These are phyloP conservation scores for Puccinia horiana DNA, from an alignment of 1,284 basidiomycete genomes.

Conservation along the genomic window DNA sequence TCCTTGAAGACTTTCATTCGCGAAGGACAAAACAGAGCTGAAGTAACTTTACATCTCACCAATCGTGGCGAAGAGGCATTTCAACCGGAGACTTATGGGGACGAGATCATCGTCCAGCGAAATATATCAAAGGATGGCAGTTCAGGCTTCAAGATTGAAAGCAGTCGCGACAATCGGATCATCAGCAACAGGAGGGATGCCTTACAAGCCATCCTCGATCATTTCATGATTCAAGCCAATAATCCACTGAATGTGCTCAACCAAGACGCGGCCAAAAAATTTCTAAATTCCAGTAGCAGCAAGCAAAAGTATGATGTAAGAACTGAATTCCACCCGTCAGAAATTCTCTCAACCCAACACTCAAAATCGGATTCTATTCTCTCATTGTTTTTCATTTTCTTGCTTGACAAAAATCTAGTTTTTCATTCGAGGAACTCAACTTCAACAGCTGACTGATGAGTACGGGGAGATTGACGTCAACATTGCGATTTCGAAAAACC, in stretches of 20 bases:
- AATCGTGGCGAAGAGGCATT: conserved; percentile 89
- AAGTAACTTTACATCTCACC: conserved; percentile 77
- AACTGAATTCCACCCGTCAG: too few species aligned
- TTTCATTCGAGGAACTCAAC: conserved; percentile 89
- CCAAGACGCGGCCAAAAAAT: conserved; percentile 70
- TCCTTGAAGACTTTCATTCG: conserved; percentile 87
- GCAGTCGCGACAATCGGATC: conserved; percentile 65
- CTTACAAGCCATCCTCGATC: conserved; percentile 80
- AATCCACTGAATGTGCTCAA: conserved; percentile 84
- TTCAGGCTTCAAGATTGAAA: conserved; percentile 76
- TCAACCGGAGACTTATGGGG: conserved; percentile 77
- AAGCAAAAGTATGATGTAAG: conserved; percentile 88
- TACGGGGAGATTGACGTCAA: conserved; percentile 77
- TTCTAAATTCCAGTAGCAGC: conserved; percentile 78
- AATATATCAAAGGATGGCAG: conserved; percentile 73
- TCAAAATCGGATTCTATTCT: too few species aligned
- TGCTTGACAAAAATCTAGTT: conserved; percentile 69
- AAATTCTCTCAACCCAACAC: too few species aligned
- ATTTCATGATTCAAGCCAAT: conserved; percentile 89
- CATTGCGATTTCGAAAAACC: conserved; percentile 66
- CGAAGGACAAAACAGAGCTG: conserved; percentile 71
- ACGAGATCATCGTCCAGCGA: conserved; percentile 80
- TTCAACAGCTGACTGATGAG: conserved; percentile 81
- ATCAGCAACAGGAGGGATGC: conserved; percentile 82
- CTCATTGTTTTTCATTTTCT: too few species aligned